These are phyloP conservation scores for Chondrus crispus DNA, from an alignment of 23 red algal species.

Conservation along the genomic window DNA sequence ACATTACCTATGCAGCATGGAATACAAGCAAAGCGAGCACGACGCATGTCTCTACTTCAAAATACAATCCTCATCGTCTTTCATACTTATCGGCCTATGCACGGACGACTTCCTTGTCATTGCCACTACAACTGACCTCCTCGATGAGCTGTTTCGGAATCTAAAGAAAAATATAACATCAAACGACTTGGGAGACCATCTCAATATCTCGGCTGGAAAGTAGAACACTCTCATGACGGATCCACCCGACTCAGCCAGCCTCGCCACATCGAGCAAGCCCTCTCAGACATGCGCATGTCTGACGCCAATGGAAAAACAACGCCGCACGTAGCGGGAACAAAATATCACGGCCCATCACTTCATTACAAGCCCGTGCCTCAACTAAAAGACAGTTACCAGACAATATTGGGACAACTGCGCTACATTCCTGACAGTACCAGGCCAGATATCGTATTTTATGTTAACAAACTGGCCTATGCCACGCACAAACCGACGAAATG, in stretches of 20 bases:
- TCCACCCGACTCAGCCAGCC: neutral
- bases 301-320: neutral
- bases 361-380: neutral
- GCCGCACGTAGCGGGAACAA: neutral
- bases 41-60: conserved; percentile 5
- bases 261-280: neutral
- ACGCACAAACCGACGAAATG: neutral
- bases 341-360: neutral
- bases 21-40: neutral
- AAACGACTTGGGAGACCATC: neutral
- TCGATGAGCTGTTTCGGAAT: neutral
- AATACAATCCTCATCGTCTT: neutral
- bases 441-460: neutral
- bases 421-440: neutral
- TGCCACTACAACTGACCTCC: neutral
- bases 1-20: neutral
- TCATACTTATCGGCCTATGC: conserved; percentile 4
- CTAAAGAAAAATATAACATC: neutral
- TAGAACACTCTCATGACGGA: neutral
- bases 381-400: neutral
- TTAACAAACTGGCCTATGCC: neutral
- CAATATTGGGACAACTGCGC: neutral
- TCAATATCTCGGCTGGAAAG: neutral
- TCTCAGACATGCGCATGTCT: neutral
- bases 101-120: conserved; percentile 28